A percentile compares a stretch with the other conserved stretches of the same genome.
Evolutionary conservation across 2,329 filamentous ascomycete genomes (phyloP).

Genomic region (Diaporthe amygdali): DNA sequence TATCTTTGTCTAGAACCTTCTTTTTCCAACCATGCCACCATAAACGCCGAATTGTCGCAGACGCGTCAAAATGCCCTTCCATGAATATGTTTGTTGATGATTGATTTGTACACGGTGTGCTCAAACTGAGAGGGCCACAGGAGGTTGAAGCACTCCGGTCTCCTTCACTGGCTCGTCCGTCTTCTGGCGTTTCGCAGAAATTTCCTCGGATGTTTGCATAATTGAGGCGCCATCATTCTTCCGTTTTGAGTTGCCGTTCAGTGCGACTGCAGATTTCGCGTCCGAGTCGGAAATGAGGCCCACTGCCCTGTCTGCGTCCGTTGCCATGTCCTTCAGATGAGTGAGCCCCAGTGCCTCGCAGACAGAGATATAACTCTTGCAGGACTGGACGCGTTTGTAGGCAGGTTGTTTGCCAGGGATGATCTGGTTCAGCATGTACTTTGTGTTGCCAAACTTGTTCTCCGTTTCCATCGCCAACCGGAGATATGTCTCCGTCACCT

Average conservation of each 20-base stretch:
- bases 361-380: slow-evolving; percentile 74
- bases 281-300: slow-evolving; percentile 60
- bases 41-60: slow-evolving; percentile 1
- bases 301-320: slow-evolving; percentile 67
- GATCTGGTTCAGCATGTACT: slow-evolving; percentile 85
- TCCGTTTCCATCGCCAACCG: slow-evolving; percentile 74
- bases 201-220: not conserved
- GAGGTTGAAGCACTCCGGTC: not conserved
- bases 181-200: slow-evolving; percentile 8
- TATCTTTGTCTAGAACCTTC: slow-evolving; percentile 24
- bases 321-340: slow-evolving; percentile 67
- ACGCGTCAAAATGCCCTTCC: not conserved
- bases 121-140: slow-evolving; percentile 21
- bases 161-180: not conserved
- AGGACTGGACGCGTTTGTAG: slow-evolving; percentile 65
- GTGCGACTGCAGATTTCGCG: not conserved
- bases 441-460: slow-evolving; percentile 92
- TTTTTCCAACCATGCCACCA: slow-evolving; percentile 8
- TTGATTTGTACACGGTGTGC: not conserved
- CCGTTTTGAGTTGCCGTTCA: slow-evolving; percentile 7
- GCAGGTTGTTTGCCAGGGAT: slow-evolving; percentile 77
- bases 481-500: slow-evolving; percentile 80
- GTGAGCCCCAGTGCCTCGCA: slow-evolving; percentile 70
- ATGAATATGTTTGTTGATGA: not conserved
- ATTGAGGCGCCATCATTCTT: not conserved